Percentiles rank a stretch among this genome's conserved stretches.
Evolutionary conservation across 2,329 filamentous ascomycete species (phyloP).

Genomic region (Monosporascus sp.): DNA sequence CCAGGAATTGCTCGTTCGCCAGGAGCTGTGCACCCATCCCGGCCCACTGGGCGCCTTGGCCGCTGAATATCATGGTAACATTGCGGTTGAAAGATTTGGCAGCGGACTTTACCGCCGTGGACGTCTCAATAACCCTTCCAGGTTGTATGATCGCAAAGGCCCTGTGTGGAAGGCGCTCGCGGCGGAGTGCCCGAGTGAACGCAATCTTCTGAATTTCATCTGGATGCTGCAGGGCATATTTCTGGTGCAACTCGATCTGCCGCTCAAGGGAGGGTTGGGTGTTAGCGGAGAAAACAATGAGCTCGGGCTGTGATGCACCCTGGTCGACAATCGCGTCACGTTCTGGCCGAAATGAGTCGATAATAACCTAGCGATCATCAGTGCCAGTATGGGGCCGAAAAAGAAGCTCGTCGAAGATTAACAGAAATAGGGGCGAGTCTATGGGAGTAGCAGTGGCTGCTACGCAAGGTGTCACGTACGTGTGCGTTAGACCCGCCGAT

Average conservation of each 20-base stretch:
- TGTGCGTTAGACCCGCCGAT: constrained; percentile 26
- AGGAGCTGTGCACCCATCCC: constrained; percentile 19
- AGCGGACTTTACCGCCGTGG: constrained; percentile 2
- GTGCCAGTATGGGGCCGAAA: background rate
- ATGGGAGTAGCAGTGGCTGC: constrained; percentile 11
- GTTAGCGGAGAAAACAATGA: constrained; percentile 19
- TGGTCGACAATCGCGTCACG: background rate
- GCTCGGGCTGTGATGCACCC: constrained; percentile 4
- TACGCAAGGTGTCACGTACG: constrained; percentile 6
- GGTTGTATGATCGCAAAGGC: constrained; percentile 17
- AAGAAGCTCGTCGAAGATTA: no score
- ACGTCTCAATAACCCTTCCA: constrained; percentile 7
- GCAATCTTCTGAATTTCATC: constrained; percentile 16
- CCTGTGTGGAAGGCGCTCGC: constrained; percentile 23
- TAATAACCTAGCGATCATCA: constrained; percentile 10
- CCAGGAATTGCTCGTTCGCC: constrained; percentile 9
- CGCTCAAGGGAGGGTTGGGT: constrained; percentile 10
- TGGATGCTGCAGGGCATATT: constrained; percentile 14
- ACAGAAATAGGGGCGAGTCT: no score
- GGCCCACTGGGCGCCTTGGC: constrained; percentile 28
- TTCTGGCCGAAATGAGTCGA: constrained; percentile 12
- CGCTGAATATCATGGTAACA: constrained; percentile 24
- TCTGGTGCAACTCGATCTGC: constrained; percentile 12
- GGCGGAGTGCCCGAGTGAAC: constrained; percentile 25
- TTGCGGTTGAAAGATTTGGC: constrained; percentile 8